Evolutionary conservation across 148 eudicot species (phyloP).

Genomic region (Agrostemma githago): DNA sequence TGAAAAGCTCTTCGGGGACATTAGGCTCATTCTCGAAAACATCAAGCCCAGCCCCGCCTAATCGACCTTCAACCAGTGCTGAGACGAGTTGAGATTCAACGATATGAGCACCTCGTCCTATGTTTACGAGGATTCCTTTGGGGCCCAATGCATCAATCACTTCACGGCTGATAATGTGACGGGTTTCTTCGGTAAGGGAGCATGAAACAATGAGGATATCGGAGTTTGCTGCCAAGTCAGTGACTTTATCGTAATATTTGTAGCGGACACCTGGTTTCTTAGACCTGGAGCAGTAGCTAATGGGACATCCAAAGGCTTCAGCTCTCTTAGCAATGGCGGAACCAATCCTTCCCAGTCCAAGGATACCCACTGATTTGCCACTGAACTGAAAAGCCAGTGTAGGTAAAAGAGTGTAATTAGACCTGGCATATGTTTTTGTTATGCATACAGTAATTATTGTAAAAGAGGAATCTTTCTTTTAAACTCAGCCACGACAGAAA

Average conservation of each 20-base stretch:
- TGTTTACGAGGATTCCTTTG: slow-evolving; percentile 64
- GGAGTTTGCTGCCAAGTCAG: slow-evolving; percentile 55
- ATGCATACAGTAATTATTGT: background rate
- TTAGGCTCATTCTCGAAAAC: slow-evolving; percentile 80
- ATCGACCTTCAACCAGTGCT: slow-evolving; percentile 65
- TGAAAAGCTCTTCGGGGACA: slow-evolving; percentile 58
- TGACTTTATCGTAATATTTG: slow-evolving; percentile 43
- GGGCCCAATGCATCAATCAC: slow-evolving; percentile 74
- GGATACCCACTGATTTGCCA: slow-evolving; percentile 67
- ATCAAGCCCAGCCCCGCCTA: slow-evolving; percentile 90
- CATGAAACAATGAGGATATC: slow-evolving; percentile 63
- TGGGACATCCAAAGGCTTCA: slow-evolving; percentile 61
- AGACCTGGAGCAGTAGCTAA: slow-evolving; percentile 66
- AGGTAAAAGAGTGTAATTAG: background rate
- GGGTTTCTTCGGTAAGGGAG: slow-evolving; percentile 55
- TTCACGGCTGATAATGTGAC: slow-evolving; percentile 58
- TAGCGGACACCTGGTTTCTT: slow-evolving; percentile 42
- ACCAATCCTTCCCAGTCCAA: slow-evolving; percentile 81
- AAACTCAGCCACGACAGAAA: background rate
- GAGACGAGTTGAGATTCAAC: slow-evolving; percentile 75
- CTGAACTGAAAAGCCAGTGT: slow-evolving; percentile 50
- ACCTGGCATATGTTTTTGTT: background rate
- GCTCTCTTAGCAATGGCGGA: slow-evolving; percentile 75
- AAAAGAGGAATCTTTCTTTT: background rate
- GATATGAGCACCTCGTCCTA: slow-evolving; percentile 73